Percentiles rank a stretch among this genome's conserved stretches.
phyloP scores from a whole-genome alignment of 352 stramenopile genomes.

The Phytophthora tubulina region DNA sequence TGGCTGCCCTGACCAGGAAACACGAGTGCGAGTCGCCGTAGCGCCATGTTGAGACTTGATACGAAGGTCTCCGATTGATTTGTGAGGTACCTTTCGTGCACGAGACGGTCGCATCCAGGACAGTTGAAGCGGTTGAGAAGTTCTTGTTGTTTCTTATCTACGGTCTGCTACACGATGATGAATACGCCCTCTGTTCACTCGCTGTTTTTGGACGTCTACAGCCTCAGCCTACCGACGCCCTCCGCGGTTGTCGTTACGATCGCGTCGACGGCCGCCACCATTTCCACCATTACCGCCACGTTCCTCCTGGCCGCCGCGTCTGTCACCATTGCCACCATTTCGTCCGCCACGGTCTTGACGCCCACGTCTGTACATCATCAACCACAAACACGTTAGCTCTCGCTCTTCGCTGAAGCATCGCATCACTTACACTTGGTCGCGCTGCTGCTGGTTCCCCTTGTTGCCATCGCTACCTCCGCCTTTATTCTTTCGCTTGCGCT shows the following conservation, averaged over 20 bases:
- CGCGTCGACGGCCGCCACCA: constrained; percentile 40
- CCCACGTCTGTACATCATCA: constrained; percentile 30
- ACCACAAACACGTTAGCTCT: constrained; percentile 11
- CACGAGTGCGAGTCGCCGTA: constrained; percentile 67
- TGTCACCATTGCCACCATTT: constrained; percentile 35
- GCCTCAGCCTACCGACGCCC: constrained; percentile 52
- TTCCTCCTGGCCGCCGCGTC: constrained; percentile 33
- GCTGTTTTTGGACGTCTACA: constrained; percentile 23
- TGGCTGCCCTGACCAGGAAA: constrained; percentile 90
- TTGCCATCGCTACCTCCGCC: constrained; percentile 41
- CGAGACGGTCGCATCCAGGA: constrained; percentile 12
- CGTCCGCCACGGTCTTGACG: constrained; percentile 43
- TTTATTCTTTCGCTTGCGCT: constrained; percentile 65
- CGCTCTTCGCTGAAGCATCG: background rate
- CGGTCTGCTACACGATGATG: constrained; percentile 12
- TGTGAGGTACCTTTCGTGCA: constrained; percentile 20
- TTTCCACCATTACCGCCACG: constrained; percentile 34
- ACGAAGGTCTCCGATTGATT: constrained; percentile 14
- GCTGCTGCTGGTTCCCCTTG: constrained; percentile 44
- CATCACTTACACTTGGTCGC: constrained; percentile 64
- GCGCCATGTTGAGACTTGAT: constrained; percentile 37
- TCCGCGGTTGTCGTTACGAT: constrained; percentile 51
- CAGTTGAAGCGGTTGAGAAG: background rate
- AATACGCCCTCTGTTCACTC: constrained; percentile 14
- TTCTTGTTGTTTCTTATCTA: constrained; percentile 36